Evolutionary conservation across 2,329 filamentous ascomycete species (phyloP), one percentile per base, ranked within the genome.

Genomic region (Shiraia bambusicola): DNA sequence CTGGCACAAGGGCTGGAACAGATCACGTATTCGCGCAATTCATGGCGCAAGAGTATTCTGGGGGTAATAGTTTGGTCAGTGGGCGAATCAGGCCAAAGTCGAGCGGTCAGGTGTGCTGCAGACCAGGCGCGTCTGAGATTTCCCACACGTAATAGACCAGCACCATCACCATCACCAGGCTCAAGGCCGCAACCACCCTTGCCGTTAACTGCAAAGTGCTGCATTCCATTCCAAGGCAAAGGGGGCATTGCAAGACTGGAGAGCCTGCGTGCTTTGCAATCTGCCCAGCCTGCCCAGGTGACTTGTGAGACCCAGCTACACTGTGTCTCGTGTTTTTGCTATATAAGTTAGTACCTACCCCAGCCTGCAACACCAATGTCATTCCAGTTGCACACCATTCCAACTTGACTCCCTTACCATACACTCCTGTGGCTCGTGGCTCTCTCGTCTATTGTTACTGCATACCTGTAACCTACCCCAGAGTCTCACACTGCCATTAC

Each of bases 171-270:
- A n/a, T n/a, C n/a, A n/a, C n/a, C 51, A 45, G 42, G 51, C 54
- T 47, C 50, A 53, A 50, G 42, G 32, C 38, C n/a, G 38, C 32
- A 17, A 38, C 45, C 42, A 35, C 49, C 50, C 44, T 24, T 69
- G 66, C 67, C 65, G 65, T 69, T 71, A 71, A 70, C 68, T 69
- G 68, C 64, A 71, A 69, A 67, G 68, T 61, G 56, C 54, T 49
- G 43, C 50, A 51, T 42, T 45, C 43, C 44, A 45, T 50, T 41
- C 51, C 51, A 52, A 54, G 48, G 42, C 48, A 44, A 47, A 34
- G 17, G 24, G 19, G 34, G n/a, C n/a, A n/a, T n/a, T n/a, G n/a
- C n/a, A n/a, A n/a, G n/a, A n/a, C n/a, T n/a, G n/a, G n/a, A n/a
- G n/a, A 29, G 36, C 13, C 29, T 16, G 51, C 56, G 53, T 61